Base-by-base conservation (phyloP, 306 rosid genomes). In the Quercus agrifolia region DNA sequence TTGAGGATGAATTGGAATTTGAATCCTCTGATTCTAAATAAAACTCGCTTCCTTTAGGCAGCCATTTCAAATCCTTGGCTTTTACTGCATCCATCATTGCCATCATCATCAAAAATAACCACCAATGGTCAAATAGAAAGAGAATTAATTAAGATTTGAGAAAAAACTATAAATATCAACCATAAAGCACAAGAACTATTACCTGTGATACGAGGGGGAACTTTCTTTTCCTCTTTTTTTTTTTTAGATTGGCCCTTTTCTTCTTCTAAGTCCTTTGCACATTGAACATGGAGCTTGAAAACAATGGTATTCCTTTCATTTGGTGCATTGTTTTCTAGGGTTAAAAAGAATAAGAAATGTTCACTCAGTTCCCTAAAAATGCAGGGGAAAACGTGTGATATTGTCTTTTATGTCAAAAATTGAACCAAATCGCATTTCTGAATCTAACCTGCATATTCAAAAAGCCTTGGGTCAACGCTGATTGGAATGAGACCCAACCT, bases 401-500 rank as follows among this genome's bases (percentile, higher is more conserved):
- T 21, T 20, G 19, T 35, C 51, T 33, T 8, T 67, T 67, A 18
- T 13, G 1, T 67, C 52, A 67, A 35, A 31, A 67, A 19, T 33
- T 35, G 44, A 74, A 74, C 67, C 6, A 69, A 15, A 28, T 67
- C 38, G 58, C 66, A 62, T 77, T 35, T 63, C 41, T 54, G 66
- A 79, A 19, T 74, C 72, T 76, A 73, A 95, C 99, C 99, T 93
- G 96, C 85, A 77, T 83, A 89, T 80, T 93, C 94, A 81, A 95
- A 95, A 58, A 91, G 89, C 83, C 94, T 89, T 25, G 99, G 99
- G 82, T 95, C 99, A 85, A 87, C 96, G 49, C 23, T 71, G 83
- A 95, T 84, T 17, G 99, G 99, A 85, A 95, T 78, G 66, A 95
- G 94, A 71, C 99, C 99, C 89, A 95, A 83, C 86, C 99, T 90